Conservation (phyloP, 768 basidiomycete genomes). For the Lactifluus pinguis region DNA sequence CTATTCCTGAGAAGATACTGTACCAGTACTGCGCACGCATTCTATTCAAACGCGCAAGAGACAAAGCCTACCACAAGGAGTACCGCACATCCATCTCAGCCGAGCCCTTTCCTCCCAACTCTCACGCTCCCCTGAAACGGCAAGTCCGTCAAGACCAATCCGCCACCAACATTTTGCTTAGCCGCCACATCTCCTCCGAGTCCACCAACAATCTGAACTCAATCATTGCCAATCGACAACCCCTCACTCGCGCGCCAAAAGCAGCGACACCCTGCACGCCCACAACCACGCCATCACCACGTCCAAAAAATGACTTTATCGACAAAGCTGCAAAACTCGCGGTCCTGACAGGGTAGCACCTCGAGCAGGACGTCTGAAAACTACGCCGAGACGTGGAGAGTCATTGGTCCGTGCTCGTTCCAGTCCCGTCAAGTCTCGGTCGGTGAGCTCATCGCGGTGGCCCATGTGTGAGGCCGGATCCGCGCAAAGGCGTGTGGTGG, state of each 20-base stretch:
- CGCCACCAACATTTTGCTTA: background rate
- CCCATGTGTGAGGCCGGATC: conserved; percentile 64
- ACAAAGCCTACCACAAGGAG: too few species aligned
- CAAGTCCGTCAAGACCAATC: conserved; percentile 10
- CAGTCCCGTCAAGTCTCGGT: conserved; percentile 30
- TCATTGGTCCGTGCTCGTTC: conserved; percentile 42
- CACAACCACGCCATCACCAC: conserved; percentile 5
- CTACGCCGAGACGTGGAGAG: conserved; percentile 51
- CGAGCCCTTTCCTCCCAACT: conserved; percentile 5
- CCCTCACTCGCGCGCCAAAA: conserved; percentile 7
- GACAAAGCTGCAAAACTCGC: conserved; percentile 67
- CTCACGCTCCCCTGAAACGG: conserved; percentile 17
- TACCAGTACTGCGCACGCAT: too few species aligned
- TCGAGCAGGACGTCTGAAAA: conserved; percentile 68
- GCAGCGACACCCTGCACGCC: conserved; percentile 15
- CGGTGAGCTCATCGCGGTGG: conserved; percentile 37
- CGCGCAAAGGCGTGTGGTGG: conserved; percentile 60
- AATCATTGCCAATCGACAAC: background rate
- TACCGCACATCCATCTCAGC: background rate
- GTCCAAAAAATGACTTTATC: conserved; percentile 45
- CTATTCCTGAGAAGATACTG: too few species aligned
- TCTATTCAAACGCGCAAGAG: too few species aligned
- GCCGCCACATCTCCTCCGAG: background rate
- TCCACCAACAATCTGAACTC: background rate
- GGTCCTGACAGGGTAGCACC: conserved; percentile 70